Evolutionary conservation across 2,329 filamentous ascomycete genomes (phyloP).

Genomic region (Aspergillus sp.): DNA sequence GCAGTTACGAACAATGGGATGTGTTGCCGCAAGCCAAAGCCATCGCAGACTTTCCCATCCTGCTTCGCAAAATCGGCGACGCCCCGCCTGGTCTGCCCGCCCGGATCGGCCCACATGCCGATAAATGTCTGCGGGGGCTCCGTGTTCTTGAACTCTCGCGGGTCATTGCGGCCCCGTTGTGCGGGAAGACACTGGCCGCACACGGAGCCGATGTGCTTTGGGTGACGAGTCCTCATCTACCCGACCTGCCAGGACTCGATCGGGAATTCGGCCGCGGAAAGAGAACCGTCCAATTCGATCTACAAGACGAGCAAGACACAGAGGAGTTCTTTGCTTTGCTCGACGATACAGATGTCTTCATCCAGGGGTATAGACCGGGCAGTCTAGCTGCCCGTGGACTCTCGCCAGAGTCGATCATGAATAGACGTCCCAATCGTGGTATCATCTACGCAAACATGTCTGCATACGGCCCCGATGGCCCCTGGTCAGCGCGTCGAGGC

Average conservation of each 20-base stretch:
- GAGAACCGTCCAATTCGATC: slow-evolving; percentile 39
- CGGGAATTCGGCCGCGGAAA: slow-evolving; percentile 43
- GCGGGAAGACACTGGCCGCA: slow-evolving; percentile 41
- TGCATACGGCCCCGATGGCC: slow-evolving; percentile 54
- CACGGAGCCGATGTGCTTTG: slow-evolving; percentile 47
- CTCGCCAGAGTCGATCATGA: slow-evolving; percentile 40
- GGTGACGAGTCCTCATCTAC: slow-evolving; percentile 40
- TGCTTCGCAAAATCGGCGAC: slow-evolving; percentile 39
- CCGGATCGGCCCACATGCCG: slow-evolving; percentile 17
- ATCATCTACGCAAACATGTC: slow-evolving; percentile 57
- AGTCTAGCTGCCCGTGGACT: slow-evolving; percentile 50
- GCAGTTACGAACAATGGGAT: slow-evolving; percentile 57
- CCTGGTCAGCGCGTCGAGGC: slow-evolving; percentile 51
- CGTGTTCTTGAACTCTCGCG: slow-evolving; percentile 42
- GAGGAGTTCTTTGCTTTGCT: slow-evolving; percentile 34
- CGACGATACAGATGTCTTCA: slow-evolving; percentile 44
- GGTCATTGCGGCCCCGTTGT: slow-evolving; percentile 44
- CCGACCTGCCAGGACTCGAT: slow-evolving; percentile 39
- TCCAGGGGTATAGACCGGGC: slow-evolving; percentile 52
- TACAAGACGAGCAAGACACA: slow-evolving; percentile 28
- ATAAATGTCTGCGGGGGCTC: slow-evolving; percentile 45
- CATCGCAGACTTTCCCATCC: slow-evolving; percentile 51
- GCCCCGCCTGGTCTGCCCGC: slow-evolving; percentile 12
- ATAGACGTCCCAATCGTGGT: slow-evolving; percentile 39
- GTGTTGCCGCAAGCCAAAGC: slow-evolving; percentile 49